Base-by-base conservation (phyloP, 2,329 filamentous ascomycete genomes). In the Calycina herbarum region DNA sequence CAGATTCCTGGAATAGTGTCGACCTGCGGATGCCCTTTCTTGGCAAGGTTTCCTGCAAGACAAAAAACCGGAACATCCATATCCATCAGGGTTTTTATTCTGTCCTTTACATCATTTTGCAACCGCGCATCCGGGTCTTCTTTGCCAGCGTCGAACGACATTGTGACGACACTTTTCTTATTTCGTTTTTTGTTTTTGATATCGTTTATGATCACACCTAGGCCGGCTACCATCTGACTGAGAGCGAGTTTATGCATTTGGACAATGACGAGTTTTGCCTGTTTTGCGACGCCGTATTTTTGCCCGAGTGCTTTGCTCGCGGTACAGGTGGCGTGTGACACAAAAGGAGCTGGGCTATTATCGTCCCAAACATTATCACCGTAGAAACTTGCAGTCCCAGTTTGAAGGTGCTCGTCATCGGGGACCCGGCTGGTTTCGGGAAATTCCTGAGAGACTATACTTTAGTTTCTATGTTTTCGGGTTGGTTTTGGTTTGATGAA, bases 131-230 rank as follows among this genome's bases (percentile, higher is more conserved):
- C 27, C n/a, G 29, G 5, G n/a, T 40, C 10, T 13, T 31, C 24
- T 38, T 24, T 31, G 57, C 20, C 13, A 59, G 57, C 29, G n/a
- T 38, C 57, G 17, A 59, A n/a, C 35, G 31, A 59, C 57, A 59
- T 59, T n/a, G 29, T 59, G n/a, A 40, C 57, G 29, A 59, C 57
- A 59, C 31, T 38, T 27, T 59, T 59, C 57, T 59, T 59, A 8
- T 27, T 11, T 27, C 57, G 6, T 20, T 59, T 33, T 29, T 33
- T 40, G 17, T 15, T 24, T 27, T 29, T 13, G 24, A 57, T 57
- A 27, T 57, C 54, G 11, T 27, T 4, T 13, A 29, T 29, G 24
- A 57, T 29, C 11, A 20, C 17, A n/a, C 11, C 24, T 2, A 57
- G 17, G 17, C 15, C 54, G 17, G 17, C 24, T 15, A 20, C 27